phyloP scores from a whole-genome alignment of 768 basidiomycete species.

The Boletales sp. region DNA sequence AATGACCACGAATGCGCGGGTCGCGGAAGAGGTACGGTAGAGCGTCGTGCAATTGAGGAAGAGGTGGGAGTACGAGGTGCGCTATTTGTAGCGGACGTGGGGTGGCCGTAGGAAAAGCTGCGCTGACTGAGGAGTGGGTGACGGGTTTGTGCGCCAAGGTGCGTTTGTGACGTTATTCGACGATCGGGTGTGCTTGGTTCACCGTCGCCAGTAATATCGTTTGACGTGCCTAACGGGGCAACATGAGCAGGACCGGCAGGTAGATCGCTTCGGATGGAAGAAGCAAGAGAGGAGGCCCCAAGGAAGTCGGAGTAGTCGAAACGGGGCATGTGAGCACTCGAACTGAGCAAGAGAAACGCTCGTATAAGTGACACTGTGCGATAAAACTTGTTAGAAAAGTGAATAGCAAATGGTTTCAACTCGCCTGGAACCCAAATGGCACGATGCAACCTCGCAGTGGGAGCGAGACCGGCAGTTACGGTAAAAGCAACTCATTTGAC shows the following conservation, averaged over 20 bases:
- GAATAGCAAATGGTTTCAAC: no score
- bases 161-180: slow-evolving; percentile 16
- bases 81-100: slow-evolving; percentile 8
- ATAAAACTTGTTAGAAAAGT: no score
- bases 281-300: slow-evolving; percentile 77
- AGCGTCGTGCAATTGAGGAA: not conserved
- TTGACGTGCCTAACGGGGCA: slow-evolving; percentile 27
- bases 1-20: slow-evolving; percentile 54
- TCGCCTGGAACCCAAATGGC: no score
- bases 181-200: slow-evolving; percentile 14
- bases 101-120: slow-evolving; percentile 6
- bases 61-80: slow-evolving; percentile 13
- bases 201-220: slow-evolving; percentile 7
- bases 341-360: not conserved
- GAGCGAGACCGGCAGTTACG: no score
- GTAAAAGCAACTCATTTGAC: no score
- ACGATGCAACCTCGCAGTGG: no score
- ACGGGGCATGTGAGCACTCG: slow-evolving; percentile 9
- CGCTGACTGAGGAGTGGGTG: slow-evolving; percentile 8
- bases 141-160: not conserved
- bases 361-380: no score
- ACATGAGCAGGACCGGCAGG: not conserved
- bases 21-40: slow-evolving; percentile 8
- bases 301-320: slow-evolving; percentile 69
- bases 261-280: slow-evolving; percentile 32